Percentiles rank a stretch among this genome's conserved stretches.
Conservation (phyloP, 2,329 filamentous ascomycete genomes). For the Monosporascus sp. region DNA sequence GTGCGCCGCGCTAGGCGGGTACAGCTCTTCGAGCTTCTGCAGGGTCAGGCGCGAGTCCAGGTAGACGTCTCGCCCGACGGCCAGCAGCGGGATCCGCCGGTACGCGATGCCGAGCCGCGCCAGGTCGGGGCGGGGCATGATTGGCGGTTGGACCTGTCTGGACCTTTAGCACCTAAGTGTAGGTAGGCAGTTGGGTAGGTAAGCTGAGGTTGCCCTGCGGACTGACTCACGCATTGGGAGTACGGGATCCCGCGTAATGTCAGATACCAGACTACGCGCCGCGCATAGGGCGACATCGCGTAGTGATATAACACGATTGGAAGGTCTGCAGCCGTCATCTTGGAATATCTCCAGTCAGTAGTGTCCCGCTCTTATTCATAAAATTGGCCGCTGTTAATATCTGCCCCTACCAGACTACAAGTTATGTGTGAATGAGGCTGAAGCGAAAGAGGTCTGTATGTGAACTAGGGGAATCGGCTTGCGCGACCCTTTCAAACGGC, state of each 20-base stretch:
- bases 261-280: conserved; percentile 62
- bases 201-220: not conserved
- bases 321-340: conserved; percentile 10
- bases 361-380: too few relatives aligned
- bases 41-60: conserved; percentile 66
- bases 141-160: conserved; percentile 57
- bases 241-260: conserved; percentile 60
- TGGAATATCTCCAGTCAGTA: not conserved
- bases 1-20: conserved; percentile 35
- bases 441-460: too few relatives aligned
- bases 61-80: conserved; percentile 64
- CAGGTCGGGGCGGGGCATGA: conserved; percentile 63
- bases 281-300: conserved; percentile 58
- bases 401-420: too few relatives aligned
- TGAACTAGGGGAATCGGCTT: too few relatives aligned
- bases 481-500: too few relatives aligned
- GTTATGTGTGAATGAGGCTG: too few relatives aligned
- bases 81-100: conserved; percentile 63
- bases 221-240: conserved; percentile 57
- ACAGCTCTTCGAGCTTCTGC: conserved; percentile 54
- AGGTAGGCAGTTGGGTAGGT: not conserved
- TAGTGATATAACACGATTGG: conserved; percentile 64
- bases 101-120: conserved; percentile 57
- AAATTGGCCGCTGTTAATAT: too few relatives aligned
- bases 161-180: not conserved